phyloP scores from a whole-genome alignment of 2,329 filamentous ascomycete genomes.

The Fusarium drepaniforme region DNA sequence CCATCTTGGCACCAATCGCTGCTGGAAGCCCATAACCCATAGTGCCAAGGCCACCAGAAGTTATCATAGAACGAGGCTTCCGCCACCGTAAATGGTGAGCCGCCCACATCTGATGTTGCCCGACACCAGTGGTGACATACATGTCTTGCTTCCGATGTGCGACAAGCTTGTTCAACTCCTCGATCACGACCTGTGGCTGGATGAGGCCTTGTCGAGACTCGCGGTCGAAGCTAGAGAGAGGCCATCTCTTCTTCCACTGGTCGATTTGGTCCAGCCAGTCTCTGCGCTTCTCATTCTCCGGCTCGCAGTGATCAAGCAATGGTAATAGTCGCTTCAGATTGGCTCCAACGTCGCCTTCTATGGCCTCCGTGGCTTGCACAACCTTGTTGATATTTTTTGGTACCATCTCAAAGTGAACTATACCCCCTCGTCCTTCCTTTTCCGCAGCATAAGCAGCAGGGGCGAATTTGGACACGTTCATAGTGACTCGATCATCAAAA shows the following conservation, averaged over 20 bases:
- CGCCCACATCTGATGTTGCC: conserved; percentile 99
- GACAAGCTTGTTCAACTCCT: conserved; percentile 88
- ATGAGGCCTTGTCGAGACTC: conserved; percentile 82
- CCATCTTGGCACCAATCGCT: conserved; percentile 94
- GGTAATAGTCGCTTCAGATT: conserved; percentile 85
- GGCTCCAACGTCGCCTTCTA: conserved; percentile 91
- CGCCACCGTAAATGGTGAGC: conserved; percentile 98
- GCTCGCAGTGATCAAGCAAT: conserved; percentile 70
- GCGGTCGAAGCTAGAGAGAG: conserved; percentile 83
- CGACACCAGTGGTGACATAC: conserved; percentile 93
- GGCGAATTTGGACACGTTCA: conserved; percentile 85
- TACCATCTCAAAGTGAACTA: conserved; percentile 98
- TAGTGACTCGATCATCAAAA: conserved; percentile 96
- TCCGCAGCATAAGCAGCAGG: conserved; percentile 89
- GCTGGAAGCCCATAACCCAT: conserved; percentile 97
- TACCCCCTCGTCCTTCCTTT: conserved; percentile 87
- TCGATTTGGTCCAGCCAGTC: conserved; percentile 93
- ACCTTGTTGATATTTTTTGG: conserved; percentile 99
- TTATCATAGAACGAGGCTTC: conserved; percentile 92
- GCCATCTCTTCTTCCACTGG: conserved; percentile 92
- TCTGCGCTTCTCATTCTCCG: conserved; percentile 68
- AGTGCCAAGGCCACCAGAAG: conserved; percentile 86
- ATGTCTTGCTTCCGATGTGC: conserved; percentile 84
- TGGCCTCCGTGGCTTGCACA: conserved; percentile 93
- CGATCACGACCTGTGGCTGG: conserved; percentile 94